phyloP scores from a whole-genome alignment of 129 eudicot species.

The Artemisia annua region DNA sequence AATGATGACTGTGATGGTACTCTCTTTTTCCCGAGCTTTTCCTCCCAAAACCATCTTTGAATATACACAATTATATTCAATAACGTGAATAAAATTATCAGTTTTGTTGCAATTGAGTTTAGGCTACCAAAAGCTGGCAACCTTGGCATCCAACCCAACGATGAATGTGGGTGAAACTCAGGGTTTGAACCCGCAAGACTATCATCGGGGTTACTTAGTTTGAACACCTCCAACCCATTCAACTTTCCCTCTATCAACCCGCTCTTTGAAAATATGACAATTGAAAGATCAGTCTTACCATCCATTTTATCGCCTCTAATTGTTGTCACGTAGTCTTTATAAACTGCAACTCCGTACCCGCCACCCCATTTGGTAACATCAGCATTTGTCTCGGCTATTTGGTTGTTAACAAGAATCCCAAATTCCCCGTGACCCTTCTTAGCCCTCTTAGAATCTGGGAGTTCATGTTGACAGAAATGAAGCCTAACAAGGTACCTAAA shows the following conservation, averaged over 20 bases:
- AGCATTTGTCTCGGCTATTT: slow-evolving; percentile 23
- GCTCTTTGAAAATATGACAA: slow-evolving; percentile 28
- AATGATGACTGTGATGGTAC: neutral
- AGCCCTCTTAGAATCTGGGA: slow-evolving; percentile 7
- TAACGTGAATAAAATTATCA: slow-evolving; percentile 21
- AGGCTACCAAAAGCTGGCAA: slow-evolving; percentile 22
- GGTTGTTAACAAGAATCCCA: slow-evolving; percentile 35
- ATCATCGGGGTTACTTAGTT: slow-evolving; percentile 50
- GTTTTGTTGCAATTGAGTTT: slow-evolving; percentile 41
- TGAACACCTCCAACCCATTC: slow-evolving; percentile 53
- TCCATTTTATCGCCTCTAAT: slow-evolving; percentile 37
- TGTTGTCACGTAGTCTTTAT: slow-evolving; percentile 41
- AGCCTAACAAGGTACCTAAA: slow-evolving; percentile 55
- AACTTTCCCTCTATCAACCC: slow-evolving; percentile 35
- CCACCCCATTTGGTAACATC: slow-evolving; percentile 39
- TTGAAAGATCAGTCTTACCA: slow-evolving; percentile 33
- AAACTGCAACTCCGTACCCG: slow-evolving; percentile 32
- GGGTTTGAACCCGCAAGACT: slow-evolving; percentile 53
- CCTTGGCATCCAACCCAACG: slow-evolving; percentile 26
- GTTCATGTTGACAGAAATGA: slow-evolving; percentile 44
- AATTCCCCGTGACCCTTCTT: slow-evolving; percentile 22
- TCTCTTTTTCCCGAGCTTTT: slow-evolving; percentile 35
- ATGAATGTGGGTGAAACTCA: neutral
- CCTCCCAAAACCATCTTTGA: slow-evolving; percentile 44
- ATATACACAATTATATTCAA: slow-evolving; percentile 36